Conservation (phyloP, 176 grass and related monocot species). For the Zea luxurians region DNA sequence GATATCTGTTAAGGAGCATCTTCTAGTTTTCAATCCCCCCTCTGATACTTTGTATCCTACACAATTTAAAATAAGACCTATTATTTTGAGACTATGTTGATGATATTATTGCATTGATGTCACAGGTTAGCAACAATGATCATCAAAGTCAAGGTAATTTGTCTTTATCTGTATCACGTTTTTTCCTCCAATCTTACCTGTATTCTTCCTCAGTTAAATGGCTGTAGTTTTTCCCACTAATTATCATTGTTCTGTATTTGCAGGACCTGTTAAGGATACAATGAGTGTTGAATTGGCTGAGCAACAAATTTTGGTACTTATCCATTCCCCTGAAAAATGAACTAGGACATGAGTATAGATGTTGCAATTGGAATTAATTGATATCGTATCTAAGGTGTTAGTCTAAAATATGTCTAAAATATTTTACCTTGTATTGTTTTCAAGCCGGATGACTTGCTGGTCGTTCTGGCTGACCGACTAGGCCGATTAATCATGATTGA, state of each 20-base stretch:
- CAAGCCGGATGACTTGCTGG: too few relatives aligned
- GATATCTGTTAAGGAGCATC: background rate
- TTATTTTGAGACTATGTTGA: slow-evolving; percentile 32
- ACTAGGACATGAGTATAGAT: slow-evolving; percentile 20
- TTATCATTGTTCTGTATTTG: slow-evolving; percentile 36
- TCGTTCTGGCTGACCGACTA: too few relatives aligned
- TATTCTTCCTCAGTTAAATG: slow-evolving; percentile 21
- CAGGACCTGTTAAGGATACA: slow-evolving; percentile 66
- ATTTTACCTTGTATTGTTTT: slow-evolving; percentile 1
- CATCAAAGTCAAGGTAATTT: slow-evolving; percentile 68
- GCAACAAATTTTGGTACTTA: slow-evolving; percentile 96
- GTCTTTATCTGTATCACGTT: background rate
- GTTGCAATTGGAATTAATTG: slow-evolving; percentile 21
- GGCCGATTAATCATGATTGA: too few relatives aligned
- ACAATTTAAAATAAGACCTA: slow-evolving; percentile 24
- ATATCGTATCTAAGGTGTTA: slow-evolving; percentile 21
- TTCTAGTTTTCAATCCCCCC: background rate
- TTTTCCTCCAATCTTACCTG: slow-evolving; percentile 3
- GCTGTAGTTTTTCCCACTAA: slow-evolving; percentile 14
- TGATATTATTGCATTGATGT: slow-evolving; percentile 39
- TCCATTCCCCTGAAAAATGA: background rate
- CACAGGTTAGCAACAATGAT: slow-evolving; percentile 61
- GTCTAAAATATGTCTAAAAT: background rate
- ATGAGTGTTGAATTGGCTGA: slow-evolving; percentile 68
- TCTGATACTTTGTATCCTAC: slow-evolving; percentile 11